A percentile compares a stretch with the other conserved stretches of the same genome.
phyloP scores from a whole-genome alignment of 108 stramenopile genomes.

The Conticribra weissflogii region DNA sequence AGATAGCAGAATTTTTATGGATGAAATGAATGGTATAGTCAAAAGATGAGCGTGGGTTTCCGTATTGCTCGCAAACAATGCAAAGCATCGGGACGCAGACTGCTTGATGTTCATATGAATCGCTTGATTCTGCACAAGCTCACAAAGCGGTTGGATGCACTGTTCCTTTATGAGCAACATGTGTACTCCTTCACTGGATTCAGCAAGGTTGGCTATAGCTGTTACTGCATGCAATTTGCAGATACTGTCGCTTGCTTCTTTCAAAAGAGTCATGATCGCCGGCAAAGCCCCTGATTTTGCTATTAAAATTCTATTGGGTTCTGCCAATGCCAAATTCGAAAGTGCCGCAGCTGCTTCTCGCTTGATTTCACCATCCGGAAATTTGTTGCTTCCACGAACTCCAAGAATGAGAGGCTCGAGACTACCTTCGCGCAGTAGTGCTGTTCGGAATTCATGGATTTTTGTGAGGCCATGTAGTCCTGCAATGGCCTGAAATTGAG shows the following conservation, averaged over 20 bases:
- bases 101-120: slow-evolving; percentile 59
- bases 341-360: slow-evolving; percentile 75
- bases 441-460: slow-evolving; percentile 61
- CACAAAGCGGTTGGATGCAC: slow-evolving; percentile 26
- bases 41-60: slow-evolving; percentile 69
- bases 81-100: slow-evolving; percentile 70
- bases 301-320: slow-evolving; percentile 83
- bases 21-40: slow-evolving; percentile 46
- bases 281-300: slow-evolving; percentile 76
- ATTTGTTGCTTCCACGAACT: slow-evolving; percentile 36
- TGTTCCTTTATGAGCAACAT: slow-evolving; percentile 23
- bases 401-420: slow-evolving; percentile 84
- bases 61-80: slow-evolving; percentile 75
- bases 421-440: slow-evolving; percentile 70
- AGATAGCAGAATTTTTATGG: slow-evolving; percentile 54
- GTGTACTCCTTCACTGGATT: slow-evolving; percentile 40
- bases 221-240: slow-evolving; percentile 63
- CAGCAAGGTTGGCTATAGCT: slow-evolving; percentile 58
- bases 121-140: slow-evolving; percentile 13
- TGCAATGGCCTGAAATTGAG: slow-evolving; percentile 91
- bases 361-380: slow-evolving; percentile 32
- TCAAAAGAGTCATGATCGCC: slow-evolving; percentile 62
- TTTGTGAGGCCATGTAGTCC: slow-evolving; percentile 81
- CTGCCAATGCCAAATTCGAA: slow-evolving; percentile 74
- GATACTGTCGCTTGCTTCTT: slow-evolving; percentile 57